Conservation (phyloP, 352 stramenopile species). For the Globisporangium camurandrum region DNA sequence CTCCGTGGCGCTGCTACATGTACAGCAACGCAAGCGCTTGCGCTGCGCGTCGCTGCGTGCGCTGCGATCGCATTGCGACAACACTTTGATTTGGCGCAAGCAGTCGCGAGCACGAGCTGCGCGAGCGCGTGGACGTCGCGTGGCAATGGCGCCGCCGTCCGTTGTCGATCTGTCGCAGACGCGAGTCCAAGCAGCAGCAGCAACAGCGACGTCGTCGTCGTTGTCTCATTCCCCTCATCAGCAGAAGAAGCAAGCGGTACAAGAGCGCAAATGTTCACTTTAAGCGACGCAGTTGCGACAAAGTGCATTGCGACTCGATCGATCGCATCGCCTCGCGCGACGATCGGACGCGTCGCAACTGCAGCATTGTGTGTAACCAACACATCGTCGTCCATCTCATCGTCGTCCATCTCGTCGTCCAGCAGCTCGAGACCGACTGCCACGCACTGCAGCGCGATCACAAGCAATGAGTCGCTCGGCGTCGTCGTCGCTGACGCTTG, state of each 20-base stretch:
- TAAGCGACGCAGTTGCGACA: constrained; percentile 22
- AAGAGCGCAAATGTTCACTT: constrained; percentile 26
- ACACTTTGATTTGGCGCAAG: constrained; percentile 6
- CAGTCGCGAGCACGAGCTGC: constrained; percentile 6
- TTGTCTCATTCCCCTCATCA: too few species aligned
- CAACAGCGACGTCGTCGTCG: background rate
- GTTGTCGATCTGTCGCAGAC: constrained; percentile 4
- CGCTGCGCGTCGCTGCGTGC: background rate
- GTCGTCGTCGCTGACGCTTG: constrained; percentile 1
- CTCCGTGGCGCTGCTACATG: constrained; percentile 9
- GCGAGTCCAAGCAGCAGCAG: constrained; percentile 6
- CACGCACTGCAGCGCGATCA: constrained; percentile 43
- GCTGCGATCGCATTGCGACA: constrained; percentile 2
- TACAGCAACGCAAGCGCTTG: background rate
- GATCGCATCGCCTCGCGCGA: constrained; percentile 2
- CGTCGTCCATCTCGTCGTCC: constrained; percentile 5
- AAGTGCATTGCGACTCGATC: constrained; percentile 26
- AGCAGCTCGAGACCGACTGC: constrained; percentile 35
- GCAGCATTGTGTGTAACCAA: too few species aligned
- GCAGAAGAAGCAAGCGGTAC: constrained; percentile 4
- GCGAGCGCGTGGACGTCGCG: constrained; percentile 6
- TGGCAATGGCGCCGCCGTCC: background rate
- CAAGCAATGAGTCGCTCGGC: constrained; percentile 45
- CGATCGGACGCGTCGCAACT: background rate
- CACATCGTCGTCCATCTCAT: background rate